A percentile compares a stretch with the other conserved stretches of the same genome.
Conservation (phyloP, 2,329 filamentous ascomycete genomes). For the Aspergillus fructus region DNA sequence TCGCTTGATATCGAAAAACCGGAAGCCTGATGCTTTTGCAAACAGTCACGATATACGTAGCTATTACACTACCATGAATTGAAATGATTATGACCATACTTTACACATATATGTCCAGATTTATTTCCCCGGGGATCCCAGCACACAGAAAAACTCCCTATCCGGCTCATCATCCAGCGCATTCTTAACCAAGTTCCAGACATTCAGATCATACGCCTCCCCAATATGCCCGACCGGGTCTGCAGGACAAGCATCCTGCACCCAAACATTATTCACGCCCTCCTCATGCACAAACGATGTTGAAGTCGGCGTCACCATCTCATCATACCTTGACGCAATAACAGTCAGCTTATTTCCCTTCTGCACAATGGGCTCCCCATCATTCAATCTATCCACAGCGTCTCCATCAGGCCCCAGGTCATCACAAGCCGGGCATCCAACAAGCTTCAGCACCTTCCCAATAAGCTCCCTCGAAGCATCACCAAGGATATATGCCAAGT, state of each 20-base stretch:
- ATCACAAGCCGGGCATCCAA: conserved; percentile 36
- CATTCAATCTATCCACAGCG: conserved; percentile 32
- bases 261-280: conserved; percentile 31
- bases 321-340: conserved; percentile 33
- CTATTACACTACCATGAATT: background rate
- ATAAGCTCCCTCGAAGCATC: conserved; percentile 25
- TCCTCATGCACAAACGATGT: conserved; percentile 35
- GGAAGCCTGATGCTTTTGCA: background rate
- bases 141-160: conserved; percentile 27
- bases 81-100: conserved; percentile 4
- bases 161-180: conserved; percentile 31
- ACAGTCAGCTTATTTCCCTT: conserved; percentile 34
- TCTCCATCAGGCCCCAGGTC: conserved; percentile 31
- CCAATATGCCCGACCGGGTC: conserved; percentile 40
- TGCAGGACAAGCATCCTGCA: conserved; percentile 32
- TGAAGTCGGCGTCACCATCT: conserved; percentile 34
- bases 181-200: conserved; percentile 41
- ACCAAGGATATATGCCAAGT: conserved; percentile 29
- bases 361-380: conserved; percentile 36
- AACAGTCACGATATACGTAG: background rate
- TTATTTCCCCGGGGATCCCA: conserved; percentile 32
- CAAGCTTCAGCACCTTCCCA: conserved; percentile 22
- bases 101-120: background rate
- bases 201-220: conserved; percentile 39
- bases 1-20: conserved; percentile 3